Evolutionary conservation across 2,329 filamentous ascomycete genomes (phyloP).

Genomic region (Orbilia oligospora): DNA sequence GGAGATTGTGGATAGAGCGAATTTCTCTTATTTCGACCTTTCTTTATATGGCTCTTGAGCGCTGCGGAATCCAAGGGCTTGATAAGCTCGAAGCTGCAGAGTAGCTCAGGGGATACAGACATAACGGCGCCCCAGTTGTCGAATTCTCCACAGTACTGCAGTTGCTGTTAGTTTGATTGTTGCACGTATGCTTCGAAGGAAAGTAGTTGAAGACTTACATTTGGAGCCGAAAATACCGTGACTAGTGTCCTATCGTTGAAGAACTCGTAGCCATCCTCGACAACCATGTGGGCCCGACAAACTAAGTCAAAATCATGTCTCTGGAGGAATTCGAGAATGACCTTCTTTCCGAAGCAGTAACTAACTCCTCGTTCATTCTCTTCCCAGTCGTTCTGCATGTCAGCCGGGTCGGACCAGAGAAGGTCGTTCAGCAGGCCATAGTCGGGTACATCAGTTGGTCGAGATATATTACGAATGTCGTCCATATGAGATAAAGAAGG

Average conservation of each 20-base stretch:
- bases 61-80: slow-evolving; percentile 97
- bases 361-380: slow-evolving; percentile 96
- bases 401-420: slow-evolving; percentile 96
- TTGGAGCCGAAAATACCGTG: slow-evolving; percentile 97
- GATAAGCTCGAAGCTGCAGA: slow-evolving; percentile 96
- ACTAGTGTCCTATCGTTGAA: slow-evolving; percentile 95
- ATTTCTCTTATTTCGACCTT: slow-evolving; percentile 72
- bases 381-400: slow-evolving; percentile 99
- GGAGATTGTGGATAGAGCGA: slow-evolving; percentile 56
- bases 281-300: slow-evolving; percentile 98
- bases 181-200: not conserved
- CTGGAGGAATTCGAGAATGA: slow-evolving; percentile 95
- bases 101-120: slow-evolving; percentile 92
- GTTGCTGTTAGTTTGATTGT: slow-evolving; percentile 63
- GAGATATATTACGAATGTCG: slow-evolving; percentile 94
- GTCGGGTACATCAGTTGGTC: slow-evolving; percentile 96
- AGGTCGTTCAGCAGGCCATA: slow-evolving; percentile 96
- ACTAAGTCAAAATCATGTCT: slow-evolving; percentile 97
- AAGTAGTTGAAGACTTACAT: slow-evolving; percentile 76
- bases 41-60: slow-evolving; percentile 98
- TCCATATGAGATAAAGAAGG: slow-evolving; percentile 97
- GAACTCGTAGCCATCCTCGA: slow-evolving; percentile 99
- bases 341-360: slow-evolving; percentile 98
- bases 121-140: slow-evolving; percentile 99
- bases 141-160: slow-evolving; percentile 95